Conservation (phyloP, 2,329 filamentous ascomycete genomes). For the Xylariaceae sp. region DNA sequence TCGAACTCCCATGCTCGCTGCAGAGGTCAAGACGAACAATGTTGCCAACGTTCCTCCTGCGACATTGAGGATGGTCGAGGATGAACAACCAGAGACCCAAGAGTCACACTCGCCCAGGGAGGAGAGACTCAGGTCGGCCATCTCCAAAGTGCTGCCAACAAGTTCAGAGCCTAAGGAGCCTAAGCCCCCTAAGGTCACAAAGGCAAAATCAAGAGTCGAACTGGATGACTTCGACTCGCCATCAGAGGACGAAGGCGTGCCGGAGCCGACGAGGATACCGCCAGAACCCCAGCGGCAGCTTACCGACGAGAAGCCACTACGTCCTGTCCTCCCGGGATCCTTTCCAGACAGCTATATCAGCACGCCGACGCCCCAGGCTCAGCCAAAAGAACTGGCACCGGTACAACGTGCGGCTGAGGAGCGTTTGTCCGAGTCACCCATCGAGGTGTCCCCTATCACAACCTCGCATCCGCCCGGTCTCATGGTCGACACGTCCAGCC, state of each 20-base stretch:
- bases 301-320: constrained; percentile 18
- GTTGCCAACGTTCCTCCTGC: constrained; percentile 48
- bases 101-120: constrained; percentile 32
- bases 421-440: constrained; percentile 59
- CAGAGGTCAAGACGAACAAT: constrained; percentile 36
- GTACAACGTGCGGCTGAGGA: constrained; percentile 27
- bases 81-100: constrained; percentile 35
- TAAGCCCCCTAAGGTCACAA: constrained; percentile 49
- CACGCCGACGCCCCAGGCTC: constrained; percentile 21
- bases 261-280: constrained; percentile 19
- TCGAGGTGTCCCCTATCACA: constrained; percentile 53
- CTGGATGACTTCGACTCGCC: constrained; percentile 65
- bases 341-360: constrained; percentile 34
- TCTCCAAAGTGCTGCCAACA: constrained; percentile 36
- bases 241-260: constrained; percentile 34
- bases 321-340: constrained; percentile 31
- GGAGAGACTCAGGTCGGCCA: constrained; percentile 29
- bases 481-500: constrained; percentile 63
- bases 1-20: constrained; percentile 19
- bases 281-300: constrained; percentile 20
- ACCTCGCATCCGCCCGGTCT: constrained; percentile 55
- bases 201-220: constrained; percentile 55
- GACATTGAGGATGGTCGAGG: constrained; percentile 51
- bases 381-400: constrained; percentile 25
- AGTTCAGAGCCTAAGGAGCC: constrained; percentile 31